Evolutionary conservation across 768 basidiomycete genomes (phyloP), one percentile per base, ranked within the genome.

Genomic region (Pleurotus eryngii): DNA sequence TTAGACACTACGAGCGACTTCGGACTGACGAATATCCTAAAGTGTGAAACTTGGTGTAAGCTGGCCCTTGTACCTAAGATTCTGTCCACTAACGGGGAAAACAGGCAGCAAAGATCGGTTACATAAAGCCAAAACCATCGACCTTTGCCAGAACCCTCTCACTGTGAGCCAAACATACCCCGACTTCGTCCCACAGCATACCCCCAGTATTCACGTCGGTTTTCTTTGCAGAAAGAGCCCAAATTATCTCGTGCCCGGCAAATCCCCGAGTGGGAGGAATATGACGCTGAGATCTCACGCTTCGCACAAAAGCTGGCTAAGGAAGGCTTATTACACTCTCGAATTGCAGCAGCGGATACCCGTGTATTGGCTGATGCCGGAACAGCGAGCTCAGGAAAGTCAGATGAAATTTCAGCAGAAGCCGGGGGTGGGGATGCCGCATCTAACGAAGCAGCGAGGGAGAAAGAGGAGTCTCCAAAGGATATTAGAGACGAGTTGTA

Each of bases 11-110:
- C 11, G 9, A 35, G 11, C 30, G 30, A 11, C 8, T 35, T 35
- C 3, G 30, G 30, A 49, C 39, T 4, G 30, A 42, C 51, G 17
- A 9, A 58, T 49, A 46, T 39, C 43, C 30, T 12, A 64, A 49
- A 93, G 92, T 98, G 96, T 68, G 96, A 98, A 78, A 98, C 96
- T 0, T 98, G 97, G 97, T 99, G 97, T 85, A 83, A 59, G 86
- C 76, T 39, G 39, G 24, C 6, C 11, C 42, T 20, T 47, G 40
- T 8, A 22, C 8, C 45, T 26, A 22, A 48, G 54, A 6, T 9
- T 30, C 38, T 6, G 17, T 40, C 24, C 27, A 24, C 14, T 37
- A 56, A 1, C 54, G 30, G 37, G 3, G 18, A 57, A 26, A 57
- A 58, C 61, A 90, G 88, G 87, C 65, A 91, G 88, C 77, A 92